Evolutionary conservation across 179 eudicot genomes (phyloP).

Genomic region (Camellia oleifera): DNA sequence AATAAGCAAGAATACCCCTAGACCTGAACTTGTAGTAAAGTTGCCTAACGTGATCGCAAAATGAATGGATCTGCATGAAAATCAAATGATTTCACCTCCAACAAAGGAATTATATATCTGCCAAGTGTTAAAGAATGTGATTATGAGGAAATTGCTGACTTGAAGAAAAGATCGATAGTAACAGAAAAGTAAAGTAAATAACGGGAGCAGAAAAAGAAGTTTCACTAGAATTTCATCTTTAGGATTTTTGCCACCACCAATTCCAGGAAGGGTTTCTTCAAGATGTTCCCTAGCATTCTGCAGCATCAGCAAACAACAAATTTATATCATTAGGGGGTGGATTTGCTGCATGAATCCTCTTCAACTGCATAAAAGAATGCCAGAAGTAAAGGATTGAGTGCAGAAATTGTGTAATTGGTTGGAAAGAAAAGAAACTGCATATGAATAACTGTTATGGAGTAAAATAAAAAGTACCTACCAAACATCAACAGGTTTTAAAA

Average conservation of each 20-base stretch:
- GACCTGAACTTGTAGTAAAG: constrained; percentile 64
- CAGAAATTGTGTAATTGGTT: neutral
- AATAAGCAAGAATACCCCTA: constrained; percentile 49
- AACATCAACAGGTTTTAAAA: constrained; percentile 92
- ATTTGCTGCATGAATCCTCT: neutral
- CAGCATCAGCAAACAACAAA: constrained; percentile 18
- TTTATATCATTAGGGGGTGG: neutral
- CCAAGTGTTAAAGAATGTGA: neutral
- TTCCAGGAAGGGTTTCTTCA: constrained; percentile 84
- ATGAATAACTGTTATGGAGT: neutral
- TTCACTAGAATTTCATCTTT: constrained; percentile 58
- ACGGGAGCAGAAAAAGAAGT: constrained; percentile 75
- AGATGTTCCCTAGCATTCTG: constrained; percentile 76
- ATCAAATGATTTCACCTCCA: constrained; percentile 26
- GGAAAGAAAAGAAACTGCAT: neutral
- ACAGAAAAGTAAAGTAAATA: constrained; percentile 50
- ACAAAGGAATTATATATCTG: neutral
- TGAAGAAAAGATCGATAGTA: constrained; percentile 67
- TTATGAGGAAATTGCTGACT: constrained; percentile 43
- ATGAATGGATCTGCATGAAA: constrained; percentile 53
- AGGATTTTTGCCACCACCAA: constrained; percentile 82
- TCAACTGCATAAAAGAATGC: neutral
- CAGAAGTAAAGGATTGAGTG: neutral
- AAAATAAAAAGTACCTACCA: constrained; percentile 72
- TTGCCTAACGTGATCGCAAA: constrained; percentile 64